Evolutionary conservation across 371 early-diverging fungal genomes (phyloP).

Genomic region (Quaeritorhiza haematococci): DNA sequence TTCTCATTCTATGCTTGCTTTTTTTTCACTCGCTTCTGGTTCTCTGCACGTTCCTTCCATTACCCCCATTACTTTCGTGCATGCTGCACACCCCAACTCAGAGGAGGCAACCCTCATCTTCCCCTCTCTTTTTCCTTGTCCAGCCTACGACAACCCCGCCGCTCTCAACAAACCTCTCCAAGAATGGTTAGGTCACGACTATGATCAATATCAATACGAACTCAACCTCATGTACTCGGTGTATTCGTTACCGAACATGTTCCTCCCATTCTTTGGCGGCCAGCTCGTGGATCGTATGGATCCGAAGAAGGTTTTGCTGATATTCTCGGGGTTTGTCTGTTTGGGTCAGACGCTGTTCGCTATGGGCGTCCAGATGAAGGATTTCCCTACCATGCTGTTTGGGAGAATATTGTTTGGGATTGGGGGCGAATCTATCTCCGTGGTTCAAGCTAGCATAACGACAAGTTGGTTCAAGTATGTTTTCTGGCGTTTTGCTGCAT

Average conservation of each 20-base stretch:
- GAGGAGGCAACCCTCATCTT: background rate
- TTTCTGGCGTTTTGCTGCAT: too few species aligned
- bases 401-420: conserved; percentile 62
- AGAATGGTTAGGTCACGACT: conserved; percentile 47
- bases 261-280: conserved; percentile 66
- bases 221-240: conserved; percentile 66
- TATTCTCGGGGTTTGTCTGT: conserved; percentile 54
- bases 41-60: too few species aligned
- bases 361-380: conserved; percentile 42
- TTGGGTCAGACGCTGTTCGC: conserved; percentile 62
- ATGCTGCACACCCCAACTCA: background rate
- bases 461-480: conserved; percentile 37
- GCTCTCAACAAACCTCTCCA: conserved; percentile 60
- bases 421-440: conserved; percentile 58
- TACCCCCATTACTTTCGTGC: too few species aligned
- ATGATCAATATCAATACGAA: conserved; percentile 56
- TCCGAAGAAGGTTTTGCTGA: conserved; percentile 39
- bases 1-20: too few species aligned
- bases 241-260: conserved; percentile 72
- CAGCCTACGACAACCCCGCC: conserved; percentile 67
- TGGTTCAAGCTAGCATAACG: conserved; percentile 46
- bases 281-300: conserved; percentile 49
- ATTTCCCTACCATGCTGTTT: conserved; percentile 39
- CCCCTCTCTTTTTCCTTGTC: background rate
- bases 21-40: too few species aligned